phyloP scores from a whole-genome alignment of 768 basidiomycete genomes.

The Pilatotrama ljubarskyi region DNA sequence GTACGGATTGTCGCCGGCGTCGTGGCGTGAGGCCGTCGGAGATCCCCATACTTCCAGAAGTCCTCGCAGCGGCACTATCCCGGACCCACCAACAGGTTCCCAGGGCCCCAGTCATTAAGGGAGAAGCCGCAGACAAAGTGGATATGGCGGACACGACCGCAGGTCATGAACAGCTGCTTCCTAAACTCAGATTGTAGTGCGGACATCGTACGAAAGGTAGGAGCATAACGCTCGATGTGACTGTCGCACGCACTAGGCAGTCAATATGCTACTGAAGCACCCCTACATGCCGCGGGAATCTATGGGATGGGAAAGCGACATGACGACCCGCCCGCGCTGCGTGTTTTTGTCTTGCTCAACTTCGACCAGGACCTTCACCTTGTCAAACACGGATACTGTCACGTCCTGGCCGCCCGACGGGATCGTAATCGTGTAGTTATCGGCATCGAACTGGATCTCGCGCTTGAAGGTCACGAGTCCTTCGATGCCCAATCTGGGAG shows the following conservation, averaged over 20 bases:
- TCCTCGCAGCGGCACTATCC: constrained; percentile 4
- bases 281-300: constrained; percentile 49
- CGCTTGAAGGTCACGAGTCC: constrained; percentile 94
- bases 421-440: constrained; percentile 82
- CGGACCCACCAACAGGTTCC: constrained; percentile 8
- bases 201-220: constrained; percentile 11
- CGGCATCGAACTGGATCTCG: constrained; percentile 86
- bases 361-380: constrained; percentile 84
- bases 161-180: constrained; percentile 8
- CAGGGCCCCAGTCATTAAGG: constrained; percentile 9
- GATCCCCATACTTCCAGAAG: constrained; percentile 21
- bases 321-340: constrained; percentile 85
- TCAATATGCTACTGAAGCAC: constrained; percentile 6
- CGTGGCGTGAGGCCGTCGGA: constrained; percentile 15
- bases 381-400: constrained; percentile 88
- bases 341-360: constrained; percentile 96
- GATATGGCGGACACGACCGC: constrained; percentile 7
- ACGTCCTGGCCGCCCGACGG: constrained; percentile 48
- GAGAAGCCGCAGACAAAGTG: constrained; percentile 17
- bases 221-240: constrained; percentile 7
- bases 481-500: constrained; percentile 81
- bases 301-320: constrained; percentile 70
- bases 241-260: constrained; percentile 16
- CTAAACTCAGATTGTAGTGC: constrained; percentile 11
- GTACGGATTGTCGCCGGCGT: constrained; percentile 12